Evolutionary conservation across 148 eudicot species (phyloP), one percentile per base, ranked within the genome.

Genomic region (Camellia sinensis): DNA sequence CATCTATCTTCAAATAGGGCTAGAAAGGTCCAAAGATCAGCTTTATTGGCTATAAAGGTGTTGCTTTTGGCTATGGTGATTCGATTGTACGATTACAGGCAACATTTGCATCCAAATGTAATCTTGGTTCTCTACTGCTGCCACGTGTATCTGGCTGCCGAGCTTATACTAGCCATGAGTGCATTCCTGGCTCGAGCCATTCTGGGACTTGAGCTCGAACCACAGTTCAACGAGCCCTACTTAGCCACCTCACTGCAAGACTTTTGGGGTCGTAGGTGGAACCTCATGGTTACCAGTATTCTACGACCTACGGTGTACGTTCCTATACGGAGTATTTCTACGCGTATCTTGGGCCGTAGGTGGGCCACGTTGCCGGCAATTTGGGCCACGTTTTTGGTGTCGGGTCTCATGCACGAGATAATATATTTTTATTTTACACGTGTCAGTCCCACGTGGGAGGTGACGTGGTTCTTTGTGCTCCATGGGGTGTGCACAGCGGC

Each of bases 241-340:
- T 22, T 88, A 2, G 65, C 90, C 43, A 86, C 93, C 5, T 90
- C 93, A 13, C 83, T 92, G 3, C 95, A 90, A 22, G 90, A 92
- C 76, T 92, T 92, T 66, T 92, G 93, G 95, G 92, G 92, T 29
- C 86, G 87, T 7, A 77, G 95, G 78, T 92, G 95, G 93, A 92
- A 92, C 74, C 88, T 90, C 46, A 86, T 92, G 90, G 93, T 89
- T 6, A 72, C 88, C 1, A 69, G 88, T 59, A 81, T 88, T 5
- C 76, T 90, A 61, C 83, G 95, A 11, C 79, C 84, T n/a, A 78
- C 93, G 3, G 75, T 85, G 3, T 84, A 89, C 64, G 17, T 54
- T 1, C 95, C 93, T 1, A 56, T 87, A 8, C 86, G 85, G n/a
- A 67, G 37, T 45, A 22, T 78, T 3, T 53, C 61, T 2, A 22